Conservation (phyloP, 1,139 yeast species). For the Geotrichum histeridarum region DNA sequence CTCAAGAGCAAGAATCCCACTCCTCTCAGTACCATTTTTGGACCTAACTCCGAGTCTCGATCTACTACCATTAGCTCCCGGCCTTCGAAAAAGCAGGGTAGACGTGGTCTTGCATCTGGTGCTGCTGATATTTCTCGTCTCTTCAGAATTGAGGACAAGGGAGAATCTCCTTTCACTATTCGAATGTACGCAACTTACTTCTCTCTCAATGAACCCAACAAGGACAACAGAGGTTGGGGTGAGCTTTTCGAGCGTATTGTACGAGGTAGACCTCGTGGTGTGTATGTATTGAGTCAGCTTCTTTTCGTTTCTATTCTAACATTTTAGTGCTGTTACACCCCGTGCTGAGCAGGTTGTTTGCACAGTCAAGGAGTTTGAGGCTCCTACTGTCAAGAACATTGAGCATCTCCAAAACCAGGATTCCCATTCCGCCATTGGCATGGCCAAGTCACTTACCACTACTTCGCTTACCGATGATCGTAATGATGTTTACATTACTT, state of each 20-base stretch:
- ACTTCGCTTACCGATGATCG: conserved; percentile 29
- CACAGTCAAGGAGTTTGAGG: conserved; percentile 69
- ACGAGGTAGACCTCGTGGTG: conserved; percentile 69
- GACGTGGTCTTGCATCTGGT: conserved; percentile 85
- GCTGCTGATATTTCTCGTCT: conserved; percentile 80
- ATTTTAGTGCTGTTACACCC: conserved; percentile 53
- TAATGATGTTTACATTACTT: conserved; percentile 31
- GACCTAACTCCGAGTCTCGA: conserved; percentile 4
- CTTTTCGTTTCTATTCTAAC: neutral
- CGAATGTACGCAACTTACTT: conserved; percentile 68
- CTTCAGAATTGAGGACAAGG: conserved; percentile 61
- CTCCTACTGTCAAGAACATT: conserved; percentile 44
- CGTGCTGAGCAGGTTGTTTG: conserved; percentile 70
- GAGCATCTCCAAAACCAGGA: conserved; percentile 41
- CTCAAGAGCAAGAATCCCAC: conserved; percentile 23
- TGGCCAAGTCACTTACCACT: conserved; percentile 29
- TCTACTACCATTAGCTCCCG: conserved; percentile 11
- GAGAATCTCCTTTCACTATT: conserved; percentile 64
- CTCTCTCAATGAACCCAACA: conserved; percentile 32
- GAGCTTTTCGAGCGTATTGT: conserved; percentile 75
- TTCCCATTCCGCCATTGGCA: conserved; percentile 30
- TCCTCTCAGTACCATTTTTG: conserved; percentile 16
- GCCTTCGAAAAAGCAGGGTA: conserved; percentile 37
- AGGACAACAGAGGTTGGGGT: conserved; percentile 79
- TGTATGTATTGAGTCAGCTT: conserved; percentile 31